Evolutionary conservation across 2,329 filamentous ascomycete species (phyloP).

Genomic region (Chaetomiaceae sp.): DNA sequence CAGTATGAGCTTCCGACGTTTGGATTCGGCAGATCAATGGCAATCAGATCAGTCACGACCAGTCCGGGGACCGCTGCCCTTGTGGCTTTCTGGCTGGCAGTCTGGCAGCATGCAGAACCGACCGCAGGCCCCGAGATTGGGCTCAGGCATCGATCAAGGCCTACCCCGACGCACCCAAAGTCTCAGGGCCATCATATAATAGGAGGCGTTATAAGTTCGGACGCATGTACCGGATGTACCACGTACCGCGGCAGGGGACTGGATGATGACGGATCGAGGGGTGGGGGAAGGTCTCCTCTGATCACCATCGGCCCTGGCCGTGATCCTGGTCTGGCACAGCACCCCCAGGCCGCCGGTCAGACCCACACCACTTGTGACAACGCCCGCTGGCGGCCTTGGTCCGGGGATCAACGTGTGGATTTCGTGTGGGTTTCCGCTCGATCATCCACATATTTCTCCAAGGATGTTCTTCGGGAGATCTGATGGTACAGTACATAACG

Average conservation of each 20-base stretch:
- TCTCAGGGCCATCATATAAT: slow-evolving; percentile 37
- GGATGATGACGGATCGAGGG: slow-evolving; percentile 7
- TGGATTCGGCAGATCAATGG: slow-evolving; percentile 38
- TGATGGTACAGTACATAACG: slow-evolving; percentile 33
- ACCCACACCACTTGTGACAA: slow-evolving; percentile 55
- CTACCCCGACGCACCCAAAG: slow-evolving; percentile 37
- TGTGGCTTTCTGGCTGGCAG: slow-evolving; percentile 21
- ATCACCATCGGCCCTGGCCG: slow-evolving; percentile 29
- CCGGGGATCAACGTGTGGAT: slow-evolving; percentile 40
- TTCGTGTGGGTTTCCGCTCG: slow-evolving; percentile 45
- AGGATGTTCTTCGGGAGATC: slow-evolving; percentile 43
- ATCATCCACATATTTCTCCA: slow-evolving; percentile 40
- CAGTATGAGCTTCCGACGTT: slow-evolving; percentile 35
- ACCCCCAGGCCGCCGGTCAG: slow-evolving; percentile 30
- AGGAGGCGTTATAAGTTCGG: slow-evolving; percentile 40
- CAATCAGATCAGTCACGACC: slow-evolving; percentile 26
- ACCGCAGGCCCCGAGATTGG: slow-evolving; percentile 21
- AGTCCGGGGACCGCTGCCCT: slow-evolving; percentile 10
- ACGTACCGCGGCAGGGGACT: background rate
- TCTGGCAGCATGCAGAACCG: background rate
- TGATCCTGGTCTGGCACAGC: slow-evolving; percentile 39
- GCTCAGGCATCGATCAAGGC: slow-evolving; percentile 29
- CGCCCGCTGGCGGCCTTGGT: slow-evolving; percentile 36
- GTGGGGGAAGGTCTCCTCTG: slow-evolving; percentile 26
- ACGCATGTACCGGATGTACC: slow-evolving; percentile 32